These are phyloP conservation scores for Amaranthus hypochondriacus DNA, from an alignment of 148 eudicot genomes.

Conservation along the genomic window DNA sequence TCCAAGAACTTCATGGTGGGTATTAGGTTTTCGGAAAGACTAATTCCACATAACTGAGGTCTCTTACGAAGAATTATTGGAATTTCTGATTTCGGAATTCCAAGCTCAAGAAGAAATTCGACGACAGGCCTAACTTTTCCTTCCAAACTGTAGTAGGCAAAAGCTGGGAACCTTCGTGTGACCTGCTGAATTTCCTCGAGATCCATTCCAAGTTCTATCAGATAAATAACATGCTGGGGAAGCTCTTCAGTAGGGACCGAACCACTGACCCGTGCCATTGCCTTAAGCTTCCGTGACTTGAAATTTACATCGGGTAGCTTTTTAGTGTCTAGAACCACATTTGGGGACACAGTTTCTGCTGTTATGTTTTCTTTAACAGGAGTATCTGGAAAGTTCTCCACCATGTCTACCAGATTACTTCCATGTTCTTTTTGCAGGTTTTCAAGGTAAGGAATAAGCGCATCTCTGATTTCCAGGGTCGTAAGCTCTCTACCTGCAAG, in stretches of 20 bases:
- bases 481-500: conserved; percentile 75
- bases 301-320: conserved; percentile 29
- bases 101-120: conserved; percentile 77
- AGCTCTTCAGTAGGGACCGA: conserved; percentile 47
- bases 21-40: conserved; percentile 72
- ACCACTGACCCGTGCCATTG: conserved; percentile 57
- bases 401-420: conserved; percentile 42
- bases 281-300: conserved; percentile 35
- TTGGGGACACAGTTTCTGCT: conserved; percentile 31
- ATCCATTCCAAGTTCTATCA: conserved; percentile 74
- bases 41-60: conserved; percentile 82
- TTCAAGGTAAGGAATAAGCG: conserved; percentile 70
- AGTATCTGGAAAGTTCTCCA: conserved; percentile 59
- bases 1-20: conserved; percentile 80
- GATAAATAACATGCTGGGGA: conserved; percentile 60
- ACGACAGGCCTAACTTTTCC: conserved; percentile 76
- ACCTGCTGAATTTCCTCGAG: conserved; percentile 54
- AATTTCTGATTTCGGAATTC: conserved; percentile 64
- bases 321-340: conserved; percentile 30
- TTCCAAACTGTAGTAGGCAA: conserved; percentile 81
- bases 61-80: conserved; percentile 61
- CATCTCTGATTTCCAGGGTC: conserved; percentile 83
- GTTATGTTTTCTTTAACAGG: conserved; percentile 38
- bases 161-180: conserved; percentile 69
- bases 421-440: conserved; percentile 58